Evolutionary conservation across 148 eudicot species (phyloP).

Genomic region (Vaccinium vitisidaea): DNA sequence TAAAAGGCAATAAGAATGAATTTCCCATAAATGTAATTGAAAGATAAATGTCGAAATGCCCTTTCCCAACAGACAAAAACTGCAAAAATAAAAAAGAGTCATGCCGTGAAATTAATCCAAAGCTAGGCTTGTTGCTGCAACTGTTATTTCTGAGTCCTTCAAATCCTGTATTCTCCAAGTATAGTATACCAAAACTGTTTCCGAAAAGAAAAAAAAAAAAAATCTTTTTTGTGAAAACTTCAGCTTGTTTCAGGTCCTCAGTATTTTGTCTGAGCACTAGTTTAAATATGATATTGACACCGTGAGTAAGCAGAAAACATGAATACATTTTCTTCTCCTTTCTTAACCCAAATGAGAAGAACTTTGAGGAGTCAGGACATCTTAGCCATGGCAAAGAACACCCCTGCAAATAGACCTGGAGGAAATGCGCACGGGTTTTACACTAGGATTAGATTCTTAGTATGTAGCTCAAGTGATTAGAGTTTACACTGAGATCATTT

Average conservation of each 20-base stretch:
- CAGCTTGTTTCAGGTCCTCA: not conserved
- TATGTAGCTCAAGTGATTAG: not conserved
- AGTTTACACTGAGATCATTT: not conserved
- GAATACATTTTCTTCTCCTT: not conserved
- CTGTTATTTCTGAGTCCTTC: not conserved
- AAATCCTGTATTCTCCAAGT: not conserved
- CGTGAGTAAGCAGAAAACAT: not conserved
- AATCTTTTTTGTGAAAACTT: not conserved
- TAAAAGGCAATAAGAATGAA: not conserved
- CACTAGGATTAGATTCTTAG: conserved; percentile 7
- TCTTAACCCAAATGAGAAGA: not conserved
- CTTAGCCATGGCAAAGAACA: conserved; percentile 78
- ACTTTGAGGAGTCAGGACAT: conserved; percentile 43
- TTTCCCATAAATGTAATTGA: not conserved
- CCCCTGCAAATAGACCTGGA: conserved; percentile 81
- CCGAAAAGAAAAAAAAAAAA: not conserved
- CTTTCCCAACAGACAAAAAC: not conserved
- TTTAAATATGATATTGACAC: not conserved
- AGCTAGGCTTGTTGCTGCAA: not conserved
- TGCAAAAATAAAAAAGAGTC: not conserved
- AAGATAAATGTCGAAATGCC: not conserved
- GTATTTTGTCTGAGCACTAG: not conserved
- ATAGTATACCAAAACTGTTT: not conserved
- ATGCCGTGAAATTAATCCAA: not conserved
- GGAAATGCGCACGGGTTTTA: not conserved